A percentile compares a stretch with the other conserved stretches of the same genome.
Conservation (phyloP, 2,329 filamentous ascomycete species). For the Fusarium buxicola region DNA sequence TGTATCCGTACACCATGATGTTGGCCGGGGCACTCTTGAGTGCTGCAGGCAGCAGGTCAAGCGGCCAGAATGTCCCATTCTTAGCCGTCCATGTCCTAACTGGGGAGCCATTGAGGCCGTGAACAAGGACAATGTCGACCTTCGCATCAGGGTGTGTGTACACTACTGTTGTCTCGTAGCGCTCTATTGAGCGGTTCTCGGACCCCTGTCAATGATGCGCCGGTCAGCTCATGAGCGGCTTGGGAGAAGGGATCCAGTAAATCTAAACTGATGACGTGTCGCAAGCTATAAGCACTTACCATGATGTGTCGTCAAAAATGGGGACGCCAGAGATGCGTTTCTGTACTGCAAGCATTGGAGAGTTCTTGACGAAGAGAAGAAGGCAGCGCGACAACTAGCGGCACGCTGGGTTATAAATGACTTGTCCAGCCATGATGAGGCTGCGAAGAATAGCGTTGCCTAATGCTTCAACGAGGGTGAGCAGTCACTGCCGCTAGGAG, state of each 20-base stretch:
- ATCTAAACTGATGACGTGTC: background rate
- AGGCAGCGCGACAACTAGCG: background rate
- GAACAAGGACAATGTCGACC: constrained; percentile 76
- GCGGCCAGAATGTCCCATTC: constrained; percentile 75
- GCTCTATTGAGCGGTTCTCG: constrained; percentile 48
- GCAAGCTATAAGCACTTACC: constrained; percentile 33
- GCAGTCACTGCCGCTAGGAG: constrained; percentile 7
- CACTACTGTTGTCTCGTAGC: constrained; percentile 69
- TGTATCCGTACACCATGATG: constrained; percentile 79
- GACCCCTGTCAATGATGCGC: constrained; percentile 51
- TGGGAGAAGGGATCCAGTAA: no score
- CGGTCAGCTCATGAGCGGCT: constrained; percentile 3
- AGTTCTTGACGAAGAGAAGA: background rate
- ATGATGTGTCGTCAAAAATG: constrained; percentile 38
- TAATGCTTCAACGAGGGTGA: background rate
- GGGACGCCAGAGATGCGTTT: constrained; percentile 14
- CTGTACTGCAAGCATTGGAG: constrained; percentile 29
- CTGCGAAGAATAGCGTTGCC: constrained; percentile 26
- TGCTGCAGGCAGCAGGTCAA: constrained; percentile 72
- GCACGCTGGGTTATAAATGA: constrained; percentile 25
- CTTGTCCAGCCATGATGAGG: constrained; percentile 15
- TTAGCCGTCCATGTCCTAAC: constrained; percentile 70
- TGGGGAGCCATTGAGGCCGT: constrained; percentile 76
- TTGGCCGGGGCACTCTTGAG: constrained; percentile 69
- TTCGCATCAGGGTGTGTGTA: constrained; percentile 69